Evolutionary conservation across 129 eudicot genomes (phyloP).

Genomic region (Dittrichia graveolens): DNA sequence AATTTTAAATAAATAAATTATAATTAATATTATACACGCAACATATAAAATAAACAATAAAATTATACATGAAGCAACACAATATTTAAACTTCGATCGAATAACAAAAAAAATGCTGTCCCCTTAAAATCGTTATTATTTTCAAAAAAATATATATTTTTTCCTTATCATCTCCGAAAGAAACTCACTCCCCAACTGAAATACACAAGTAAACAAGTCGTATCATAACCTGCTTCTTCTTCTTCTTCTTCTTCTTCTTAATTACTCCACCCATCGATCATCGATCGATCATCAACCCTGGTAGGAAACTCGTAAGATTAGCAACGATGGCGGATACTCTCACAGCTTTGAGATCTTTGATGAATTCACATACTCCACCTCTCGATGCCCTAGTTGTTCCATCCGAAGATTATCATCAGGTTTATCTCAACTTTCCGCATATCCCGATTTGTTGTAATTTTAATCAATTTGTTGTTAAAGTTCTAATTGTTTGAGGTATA

Average conservation of each 20-base stretch:
- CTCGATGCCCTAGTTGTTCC: conserved; percentile 91
- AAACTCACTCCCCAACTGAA: conserved; percentile 27
- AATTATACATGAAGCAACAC: no score
- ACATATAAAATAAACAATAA: no score
- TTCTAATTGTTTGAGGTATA: not conserved
- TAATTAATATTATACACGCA: no score
- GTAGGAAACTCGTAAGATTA: conserved; percentile 10
- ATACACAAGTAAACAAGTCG: conserved; percentile 17
- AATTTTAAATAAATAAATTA: no score
- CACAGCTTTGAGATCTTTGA: conserved; percentile 71
- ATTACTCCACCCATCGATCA: conserved; percentile 20
- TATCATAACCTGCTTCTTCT: conserved; percentile 3
- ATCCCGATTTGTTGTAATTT: not conserved
- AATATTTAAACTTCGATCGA: no score
- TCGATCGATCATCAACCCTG: conserved; percentile 21
- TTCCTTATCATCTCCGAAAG: conserved; percentile 15
- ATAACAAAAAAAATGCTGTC: no score
- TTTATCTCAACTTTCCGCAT: not conserved
- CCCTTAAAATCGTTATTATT: no score
- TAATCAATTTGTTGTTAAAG: not conserved
- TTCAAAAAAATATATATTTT: not conserved
- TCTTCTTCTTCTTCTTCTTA: conserved; percentile 21
- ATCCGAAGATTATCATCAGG: conserved; percentile 99
- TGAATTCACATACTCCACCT: conserved; percentile 95
- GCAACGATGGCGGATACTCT: conserved; percentile 57